Evolutionary conservation across 192 early-diverging fungal genomes (phyloP).

Genomic region (Linnemannia schmuckeri): DNA sequence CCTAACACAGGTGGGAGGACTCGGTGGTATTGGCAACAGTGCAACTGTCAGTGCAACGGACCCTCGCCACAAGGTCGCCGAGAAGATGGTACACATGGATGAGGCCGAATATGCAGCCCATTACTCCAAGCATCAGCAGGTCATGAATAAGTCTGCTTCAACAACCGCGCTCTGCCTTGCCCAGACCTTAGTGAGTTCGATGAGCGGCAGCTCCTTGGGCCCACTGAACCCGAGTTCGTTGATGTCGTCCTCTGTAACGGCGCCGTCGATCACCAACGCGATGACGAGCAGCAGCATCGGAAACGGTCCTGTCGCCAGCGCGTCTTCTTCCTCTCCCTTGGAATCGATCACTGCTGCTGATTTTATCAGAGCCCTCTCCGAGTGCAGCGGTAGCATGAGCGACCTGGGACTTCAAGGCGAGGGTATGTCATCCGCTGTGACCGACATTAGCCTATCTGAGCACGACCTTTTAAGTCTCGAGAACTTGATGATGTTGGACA

Average conservation of each 20-base stretch:
- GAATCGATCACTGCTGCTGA: conserved; percentile 35
- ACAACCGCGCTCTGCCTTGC: conserved; percentile 10
- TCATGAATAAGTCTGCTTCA: conserved; percentile 42
- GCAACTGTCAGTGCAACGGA: conserved; percentile 26
- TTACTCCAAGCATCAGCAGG: conserved; percentile 44
- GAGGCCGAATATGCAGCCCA: conserved; percentile 49
- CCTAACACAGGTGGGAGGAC: conserved; percentile 43
- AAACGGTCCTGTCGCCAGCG: not conserved
- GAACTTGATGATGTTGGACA: conserved; percentile 50
- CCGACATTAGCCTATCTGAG: not conserved
- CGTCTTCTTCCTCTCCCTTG: not conserved
- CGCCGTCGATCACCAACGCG: conserved; percentile 22
- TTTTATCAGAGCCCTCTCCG: conserved; percentile 44
- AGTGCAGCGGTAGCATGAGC: conserved; percentile 31
- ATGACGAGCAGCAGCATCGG: not conserved
- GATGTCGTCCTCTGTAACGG: conserved; percentile 34
- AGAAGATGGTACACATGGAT: conserved; percentile 51
- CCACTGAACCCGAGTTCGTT: not conserved
- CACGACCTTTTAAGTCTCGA: conserved; percentile 35
- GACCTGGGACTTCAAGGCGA: conserved; percentile 15
- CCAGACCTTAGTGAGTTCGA: conserved; percentile 28
- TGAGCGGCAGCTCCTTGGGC: conserved; percentile 10
- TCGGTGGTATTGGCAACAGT: conserved; percentile 42
- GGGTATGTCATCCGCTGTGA: not conserved
- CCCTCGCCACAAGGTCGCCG: conserved; percentile 48